A percentile compares a stretch with the other conserved stretches of the same genome.
Evolutionary conservation across 495 filamentous ascomycete species (phyloP).

Genomic region (Penicillium macrosclerotiorum): DNA sequence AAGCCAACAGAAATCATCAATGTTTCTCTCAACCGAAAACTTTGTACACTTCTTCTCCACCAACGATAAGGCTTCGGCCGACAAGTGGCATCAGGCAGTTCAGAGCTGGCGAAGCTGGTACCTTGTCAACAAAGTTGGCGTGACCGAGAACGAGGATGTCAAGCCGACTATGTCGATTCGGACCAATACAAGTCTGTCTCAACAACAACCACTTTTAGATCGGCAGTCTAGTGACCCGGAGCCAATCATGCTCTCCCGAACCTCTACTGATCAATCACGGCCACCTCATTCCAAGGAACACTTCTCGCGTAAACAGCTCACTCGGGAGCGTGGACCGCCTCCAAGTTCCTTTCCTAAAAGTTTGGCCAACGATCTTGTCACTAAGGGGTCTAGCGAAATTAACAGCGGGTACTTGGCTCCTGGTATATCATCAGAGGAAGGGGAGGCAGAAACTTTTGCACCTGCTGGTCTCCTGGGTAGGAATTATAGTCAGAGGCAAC

Average conservation of each 20-base stretch:
- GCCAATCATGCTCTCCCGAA: constrained; percentile 4
- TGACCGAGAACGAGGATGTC: constrained; percentile 34
- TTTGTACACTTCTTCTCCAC: constrained; percentile 91
- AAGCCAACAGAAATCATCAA: constrained; percentile 84
- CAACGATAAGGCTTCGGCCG: constrained; percentile 63
- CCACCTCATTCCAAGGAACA: constrained; percentile 22
- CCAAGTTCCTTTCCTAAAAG: constrained; percentile 43
- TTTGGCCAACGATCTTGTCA: constrained; percentile 28
- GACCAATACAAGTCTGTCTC: too few relatives aligned
- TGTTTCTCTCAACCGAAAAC: constrained; percentile 78
- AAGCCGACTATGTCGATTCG: not conserved
- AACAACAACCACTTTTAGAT: too few relatives aligned
- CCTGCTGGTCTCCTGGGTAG: constrained; percentile 59
- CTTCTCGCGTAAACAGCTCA: constrained; percentile 34
- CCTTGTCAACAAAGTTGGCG: constrained; percentile 63
- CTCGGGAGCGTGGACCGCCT: constrained; percentile 42
- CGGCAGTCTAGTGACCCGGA: constrained; percentile 3
- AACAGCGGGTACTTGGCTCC: not conserved
- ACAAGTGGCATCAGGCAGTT: constrained; percentile 64
- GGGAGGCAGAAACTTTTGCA: constrained; percentile 51
- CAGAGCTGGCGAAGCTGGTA: constrained; percentile 91
- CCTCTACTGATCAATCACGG: constrained; percentile 19
- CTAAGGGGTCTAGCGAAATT: too few relatives aligned
- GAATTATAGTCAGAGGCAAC: constrained; percentile 61
- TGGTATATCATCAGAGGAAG: constrained; percentile 10